These are phyloP conservation scores for Cyclanthera cordifolia DNA, from an alignment of 306 rosid species.

Conservation along the genomic window DNA sequence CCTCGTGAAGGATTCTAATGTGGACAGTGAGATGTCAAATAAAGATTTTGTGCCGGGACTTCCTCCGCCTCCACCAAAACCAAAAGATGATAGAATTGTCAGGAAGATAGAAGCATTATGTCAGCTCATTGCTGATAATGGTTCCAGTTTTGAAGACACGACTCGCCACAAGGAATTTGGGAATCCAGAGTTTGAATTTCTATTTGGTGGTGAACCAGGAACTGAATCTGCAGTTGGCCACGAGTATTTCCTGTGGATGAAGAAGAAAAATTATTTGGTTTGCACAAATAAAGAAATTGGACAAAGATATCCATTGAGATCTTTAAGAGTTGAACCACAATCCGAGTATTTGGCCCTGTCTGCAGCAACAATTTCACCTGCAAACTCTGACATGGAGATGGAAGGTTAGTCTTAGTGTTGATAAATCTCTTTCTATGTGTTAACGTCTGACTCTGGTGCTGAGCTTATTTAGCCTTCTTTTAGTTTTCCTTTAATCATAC, in stretches of 20 bases:
- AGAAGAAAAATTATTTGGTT: constrained; percentile 34
- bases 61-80: constrained; percentile 36
- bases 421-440: not conserved
- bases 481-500: not conserved
- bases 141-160: constrained; percentile 34
- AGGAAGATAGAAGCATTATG: constrained; percentile 42
- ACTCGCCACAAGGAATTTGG: constrained; percentile 26
- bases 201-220: constrained; percentile 49
- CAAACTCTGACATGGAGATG: constrained; percentile 97
- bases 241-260: constrained; percentile 45
- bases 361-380: constrained; percentile 26
- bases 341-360: constrained; percentile 22
- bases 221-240: constrained; percentile 39
- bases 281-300: constrained; percentile 20
- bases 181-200: constrained; percentile 44
- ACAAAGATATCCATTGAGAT: constrained; percentile 15
- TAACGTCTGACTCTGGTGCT: not conserved
- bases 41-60: constrained; percentile 18
- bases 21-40: constrained; percentile 16
- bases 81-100: constrained; percentile 30
- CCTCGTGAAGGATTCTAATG: constrained; percentile 21
- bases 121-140: constrained; percentile 33
- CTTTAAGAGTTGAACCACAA: constrained; percentile 15
- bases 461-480: not conserved
- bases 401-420: constrained; percentile 51